Evolutionary conservation across 2,329 filamentous ascomycete species (phyloP).

Genomic region (Aspergillus arachidicola): DNA sequence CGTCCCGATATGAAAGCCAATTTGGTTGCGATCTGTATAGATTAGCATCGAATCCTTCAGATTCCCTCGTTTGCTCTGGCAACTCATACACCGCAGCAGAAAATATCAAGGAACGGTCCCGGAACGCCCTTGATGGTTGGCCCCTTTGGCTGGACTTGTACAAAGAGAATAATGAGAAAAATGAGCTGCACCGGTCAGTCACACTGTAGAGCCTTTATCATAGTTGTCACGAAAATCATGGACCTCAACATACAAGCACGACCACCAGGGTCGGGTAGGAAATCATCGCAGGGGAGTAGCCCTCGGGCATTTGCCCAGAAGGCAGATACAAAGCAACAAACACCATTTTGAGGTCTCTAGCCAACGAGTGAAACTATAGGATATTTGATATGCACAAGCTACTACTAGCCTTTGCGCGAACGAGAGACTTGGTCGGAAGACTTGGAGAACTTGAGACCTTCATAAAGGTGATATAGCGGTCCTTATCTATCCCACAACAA

Average conservation of each 20-base stretch:
- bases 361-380: neutral
- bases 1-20: slow-evolving; percentile 22
- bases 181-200: slow-evolving; percentile 3
- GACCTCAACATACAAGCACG: slow-evolving; percentile 10
- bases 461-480: neutral
- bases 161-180: slow-evolving; percentile 19
- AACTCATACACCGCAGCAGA: slow-evolving; percentile 23
- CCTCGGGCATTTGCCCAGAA: slow-evolving; percentile 6
- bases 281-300: slow-evolving; percentile 5
- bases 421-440: neutral
- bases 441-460: neutral
- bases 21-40: slow-evolving; percentile 23
- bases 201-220: neutral
- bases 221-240: neutral
- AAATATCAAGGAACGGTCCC: slow-evolving; percentile 18
- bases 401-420: neutral
- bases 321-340: slow-evolving; percentile 16
- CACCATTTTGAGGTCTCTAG: neutral
- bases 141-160: slow-evolving; percentile 19
- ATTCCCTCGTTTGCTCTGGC: too few species aligned
- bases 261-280: slow-evolving; percentile 13
- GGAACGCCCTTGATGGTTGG: slow-evolving; percentile 22
- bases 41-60: neutral
- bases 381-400: neutral
- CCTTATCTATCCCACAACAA: neutral